Evolutionary conservation across 768 basidiomycete species (phyloP).

Genomic region (Termitomyces sp.): DNA sequence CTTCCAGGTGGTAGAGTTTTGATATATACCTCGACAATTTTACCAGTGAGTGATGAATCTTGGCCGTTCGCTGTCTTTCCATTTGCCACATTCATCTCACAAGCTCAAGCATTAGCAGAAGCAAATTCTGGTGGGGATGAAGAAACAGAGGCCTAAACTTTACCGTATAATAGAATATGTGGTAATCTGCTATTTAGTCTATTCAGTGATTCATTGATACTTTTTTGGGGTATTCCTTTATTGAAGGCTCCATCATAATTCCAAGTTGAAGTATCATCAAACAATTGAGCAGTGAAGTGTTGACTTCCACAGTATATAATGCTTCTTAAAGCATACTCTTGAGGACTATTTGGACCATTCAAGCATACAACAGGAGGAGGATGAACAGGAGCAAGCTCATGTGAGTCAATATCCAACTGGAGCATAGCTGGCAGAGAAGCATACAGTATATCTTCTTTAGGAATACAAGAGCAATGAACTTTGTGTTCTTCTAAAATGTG

Average conservation of each 20-base stretch:
- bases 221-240: neutral
- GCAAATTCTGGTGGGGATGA: neutral
- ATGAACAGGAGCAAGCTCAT: neutral
- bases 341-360: neutral
- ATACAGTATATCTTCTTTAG: neutral
- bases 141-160: neutral
- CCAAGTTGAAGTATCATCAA: neutral
- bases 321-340: neutral
- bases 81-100: neutral
- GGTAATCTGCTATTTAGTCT: neutral
- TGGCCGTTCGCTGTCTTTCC: constrained; percentile 8
- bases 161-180: neutral
- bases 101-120: no score
- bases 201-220: neutral
- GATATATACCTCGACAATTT: constrained; percentile 58
- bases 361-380: neutral
- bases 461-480: neutral
- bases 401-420: neutral
- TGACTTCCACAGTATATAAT: neutral
- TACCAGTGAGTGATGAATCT: constrained; percentile 9
- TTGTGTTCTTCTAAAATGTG: neutral
- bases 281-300: neutral
- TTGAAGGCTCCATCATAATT: neutral
- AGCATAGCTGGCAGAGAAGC: neutral
- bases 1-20: constrained; percentile 25